phyloP scores from a whole-genome alignment of 2,329 filamentous ascomycete genomes.

The Fusarium metavorans region DNA sequence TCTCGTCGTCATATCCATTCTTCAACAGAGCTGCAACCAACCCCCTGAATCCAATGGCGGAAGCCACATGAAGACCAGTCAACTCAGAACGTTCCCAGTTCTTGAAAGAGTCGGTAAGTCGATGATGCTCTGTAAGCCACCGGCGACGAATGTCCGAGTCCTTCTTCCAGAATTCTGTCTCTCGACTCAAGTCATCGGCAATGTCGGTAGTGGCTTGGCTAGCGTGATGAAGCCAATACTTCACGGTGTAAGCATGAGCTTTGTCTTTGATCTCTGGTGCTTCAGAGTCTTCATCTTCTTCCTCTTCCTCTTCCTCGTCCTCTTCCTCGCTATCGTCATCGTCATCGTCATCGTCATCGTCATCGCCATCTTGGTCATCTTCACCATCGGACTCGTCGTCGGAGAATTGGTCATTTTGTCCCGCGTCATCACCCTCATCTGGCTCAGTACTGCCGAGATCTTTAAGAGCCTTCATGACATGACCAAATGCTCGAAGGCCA shows the following conservation, averaged over 20 bases:
- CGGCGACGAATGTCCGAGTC: slow-evolving; percentile 52
- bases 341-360: slow-evolving; percentile 14
- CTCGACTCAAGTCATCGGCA: slow-evolving; percentile 54
- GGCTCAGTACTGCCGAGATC: slow-evolving; percentile 44
- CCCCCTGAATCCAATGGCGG: slow-evolving; percentile 53
- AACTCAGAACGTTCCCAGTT: slow-evolving; percentile 47
- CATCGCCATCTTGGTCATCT: slow-evolving; percentile 21
- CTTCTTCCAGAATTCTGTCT: slow-evolving; percentile 54
- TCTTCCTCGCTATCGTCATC: slow-evolving; percentile 25
- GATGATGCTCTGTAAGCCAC: slow-evolving; percentile 53
- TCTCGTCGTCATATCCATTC: slow-evolving; percentile 52
- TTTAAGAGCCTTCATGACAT: slow-evolving; percentile 52
- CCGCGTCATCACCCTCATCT: not conserved
- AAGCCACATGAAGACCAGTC: slow-evolving; percentile 53
- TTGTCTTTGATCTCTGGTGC: slow-evolving; percentile 41
- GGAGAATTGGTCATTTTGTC: slow-evolving; percentile 20
- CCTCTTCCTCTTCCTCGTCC: slow-evolving; percentile 28
- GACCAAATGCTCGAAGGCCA: slow-evolving; percentile 52
- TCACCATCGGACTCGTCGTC: slow-evolving; percentile 14
- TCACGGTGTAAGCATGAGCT: slow-evolving; percentile 53
- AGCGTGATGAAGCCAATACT: slow-evolving; percentile 56
- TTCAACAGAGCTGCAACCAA: slow-evolving; percentile 53
- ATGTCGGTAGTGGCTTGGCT: slow-evolving; percentile 56
- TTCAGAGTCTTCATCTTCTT: slow-evolving; percentile 44
- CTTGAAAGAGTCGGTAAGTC: slow-evolving; percentile 48